Conservation (phyloP, 2,329 filamentous ascomycete species). For the Paecilomyces dactylethromorphus region DNA sequence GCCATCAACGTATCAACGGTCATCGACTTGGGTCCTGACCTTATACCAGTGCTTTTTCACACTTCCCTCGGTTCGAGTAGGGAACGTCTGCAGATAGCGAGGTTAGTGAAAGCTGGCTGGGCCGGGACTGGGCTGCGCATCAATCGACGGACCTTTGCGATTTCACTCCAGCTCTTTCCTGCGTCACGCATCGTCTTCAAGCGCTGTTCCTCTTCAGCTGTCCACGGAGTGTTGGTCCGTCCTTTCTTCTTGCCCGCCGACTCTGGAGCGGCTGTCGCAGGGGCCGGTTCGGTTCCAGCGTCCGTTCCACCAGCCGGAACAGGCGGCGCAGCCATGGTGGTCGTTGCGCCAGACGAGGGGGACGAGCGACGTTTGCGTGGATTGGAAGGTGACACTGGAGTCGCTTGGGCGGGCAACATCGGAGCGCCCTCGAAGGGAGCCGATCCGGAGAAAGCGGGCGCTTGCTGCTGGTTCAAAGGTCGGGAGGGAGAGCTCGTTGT, state of each 20-base stretch:
- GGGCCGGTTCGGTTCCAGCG: conserved; percentile 21
- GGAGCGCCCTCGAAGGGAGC: conserved; percentile 32
- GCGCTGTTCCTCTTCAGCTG: conserved; percentile 82
- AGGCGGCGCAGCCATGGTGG: conserved; percentile 30
- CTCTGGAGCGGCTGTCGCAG: conserved; percentile 19
- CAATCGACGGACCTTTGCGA: conserved; percentile 73
- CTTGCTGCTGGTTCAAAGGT: conserved; percentile 32
- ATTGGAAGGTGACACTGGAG: conserved; percentile 23
- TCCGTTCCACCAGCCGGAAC: conserved; percentile 17
- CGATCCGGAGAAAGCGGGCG: conserved; percentile 28
- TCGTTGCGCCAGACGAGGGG: conserved; percentile 26
- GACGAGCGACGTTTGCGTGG: conserved; percentile 41
- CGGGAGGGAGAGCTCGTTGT: conserved; percentile 28
- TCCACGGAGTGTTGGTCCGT: conserved; percentile 98
- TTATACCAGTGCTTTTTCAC: conserved; percentile 99
- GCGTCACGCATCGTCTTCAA: conserved; percentile 91
- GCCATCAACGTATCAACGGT: not conserved
- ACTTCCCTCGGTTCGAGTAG: conserved; percentile 86
- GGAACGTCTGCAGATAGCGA: conserved; percentile 63
- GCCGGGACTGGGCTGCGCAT: not conserved
- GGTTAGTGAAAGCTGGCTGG: not conserved
- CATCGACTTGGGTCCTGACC: conserved; percentile 43
- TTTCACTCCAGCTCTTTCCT: conserved; percentile 94
- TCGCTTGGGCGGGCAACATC: conserved; percentile 30
- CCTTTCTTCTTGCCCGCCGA: conserved; percentile 66